phyloP scores from a whole-genome alignment of 1,284 basidiomycete genomes.

The Albatrellus sp. region DNA sequence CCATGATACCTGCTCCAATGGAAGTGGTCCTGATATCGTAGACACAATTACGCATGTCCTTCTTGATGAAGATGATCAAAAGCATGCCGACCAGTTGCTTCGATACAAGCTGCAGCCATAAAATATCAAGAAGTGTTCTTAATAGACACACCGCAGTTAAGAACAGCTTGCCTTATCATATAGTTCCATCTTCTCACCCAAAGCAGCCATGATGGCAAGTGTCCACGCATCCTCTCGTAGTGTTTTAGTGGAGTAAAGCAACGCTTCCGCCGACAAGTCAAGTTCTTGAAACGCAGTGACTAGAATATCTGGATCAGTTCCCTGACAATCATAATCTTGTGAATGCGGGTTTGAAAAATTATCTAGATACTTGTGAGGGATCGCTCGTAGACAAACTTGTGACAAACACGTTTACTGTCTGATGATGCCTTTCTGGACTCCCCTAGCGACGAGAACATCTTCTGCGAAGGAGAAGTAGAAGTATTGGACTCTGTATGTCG shows the following conservation, averaged over 20 bases:
- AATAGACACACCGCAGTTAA: not conserved
- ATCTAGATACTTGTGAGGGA: not conserved
- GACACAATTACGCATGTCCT: slow-evolving; percentile 34
- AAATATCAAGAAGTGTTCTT: not conserved
- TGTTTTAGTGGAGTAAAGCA: slow-evolving; percentile 51
- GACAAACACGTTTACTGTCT: not conserved
- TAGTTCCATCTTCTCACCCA: slow-evolving; percentile 50
- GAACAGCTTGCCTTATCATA: slow-evolving; percentile 48
- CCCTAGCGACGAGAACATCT: slow-evolving; percentile 22
- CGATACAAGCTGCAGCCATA: slow-evolving; percentile 38
- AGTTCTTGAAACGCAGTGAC: slow-evolving; percentile 68
- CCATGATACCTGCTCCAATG: slow-evolving; percentile 62
- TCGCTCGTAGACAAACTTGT: too few relatives aligned
- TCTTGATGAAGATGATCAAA: slow-evolving; percentile 52
- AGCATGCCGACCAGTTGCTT: slow-evolving; percentile 73
- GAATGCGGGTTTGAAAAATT: not conserved
- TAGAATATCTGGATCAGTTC: slow-evolving; percentile 45
- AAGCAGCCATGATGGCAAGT: slow-evolving; percentile 44
- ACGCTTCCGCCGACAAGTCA: slow-evolving; percentile 61
- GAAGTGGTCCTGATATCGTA: slow-evolving; percentile 34
- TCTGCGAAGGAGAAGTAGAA: slow-evolving; percentile 25
- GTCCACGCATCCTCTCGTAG: slow-evolving; percentile 59
- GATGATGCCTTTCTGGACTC: slow-evolving; percentile 8
- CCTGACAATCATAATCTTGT: not conserved
- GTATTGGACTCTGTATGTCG: slow-evolving; percentile 7